Conservation (phyloP, 1,284 basidiomycete genomes). For the Puccinia horiana region DNA sequence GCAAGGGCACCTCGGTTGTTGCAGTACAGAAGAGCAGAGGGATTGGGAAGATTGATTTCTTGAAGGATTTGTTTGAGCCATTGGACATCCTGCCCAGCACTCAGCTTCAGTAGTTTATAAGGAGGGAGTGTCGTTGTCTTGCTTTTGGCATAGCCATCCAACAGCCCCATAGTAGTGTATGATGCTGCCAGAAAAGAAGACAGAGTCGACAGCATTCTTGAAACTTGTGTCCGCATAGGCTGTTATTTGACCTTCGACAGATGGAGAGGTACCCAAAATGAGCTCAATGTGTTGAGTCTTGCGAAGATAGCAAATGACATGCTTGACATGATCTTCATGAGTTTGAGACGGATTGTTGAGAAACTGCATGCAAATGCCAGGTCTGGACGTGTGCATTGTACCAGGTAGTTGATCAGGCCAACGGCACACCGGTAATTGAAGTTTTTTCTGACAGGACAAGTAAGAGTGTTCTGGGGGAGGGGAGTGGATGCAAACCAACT, state of each 20-base stretch:
- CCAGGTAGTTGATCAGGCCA: slow-evolving; percentile 1
- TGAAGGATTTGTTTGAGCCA: not conserved
- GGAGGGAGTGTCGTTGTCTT: not conserved
- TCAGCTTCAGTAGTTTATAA: not conserved
- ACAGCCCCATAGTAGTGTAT: not conserved
- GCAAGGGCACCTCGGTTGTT: too few species aligned
- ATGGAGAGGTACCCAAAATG: not conserved
- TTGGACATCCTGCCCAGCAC: not conserved
- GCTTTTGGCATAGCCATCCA: slow-evolving; percentile 4
- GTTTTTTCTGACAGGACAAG: not conserved
- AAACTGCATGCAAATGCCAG: slow-evolving; percentile 14
- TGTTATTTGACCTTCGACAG: not conserved
- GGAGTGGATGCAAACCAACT: not conserved
- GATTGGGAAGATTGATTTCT: not conserved
- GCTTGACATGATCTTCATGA: not conserved
- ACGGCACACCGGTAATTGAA: slow-evolving; percentile 5
- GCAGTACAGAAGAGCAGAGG: too few species aligned
- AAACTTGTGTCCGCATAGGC: not conserved
- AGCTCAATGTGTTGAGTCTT: not conserved
- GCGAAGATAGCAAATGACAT: not conserved
- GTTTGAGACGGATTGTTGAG: not conserved
- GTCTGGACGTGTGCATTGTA: slow-evolving; percentile 23
- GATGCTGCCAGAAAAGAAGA: not conserved
- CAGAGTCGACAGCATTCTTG: not conserved
- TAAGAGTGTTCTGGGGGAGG: not conserved